Evolutionary conservation across 2,329 filamentous ascomycete genomes (phyloP).

Genomic region (Sporothrix inflata): DNA sequence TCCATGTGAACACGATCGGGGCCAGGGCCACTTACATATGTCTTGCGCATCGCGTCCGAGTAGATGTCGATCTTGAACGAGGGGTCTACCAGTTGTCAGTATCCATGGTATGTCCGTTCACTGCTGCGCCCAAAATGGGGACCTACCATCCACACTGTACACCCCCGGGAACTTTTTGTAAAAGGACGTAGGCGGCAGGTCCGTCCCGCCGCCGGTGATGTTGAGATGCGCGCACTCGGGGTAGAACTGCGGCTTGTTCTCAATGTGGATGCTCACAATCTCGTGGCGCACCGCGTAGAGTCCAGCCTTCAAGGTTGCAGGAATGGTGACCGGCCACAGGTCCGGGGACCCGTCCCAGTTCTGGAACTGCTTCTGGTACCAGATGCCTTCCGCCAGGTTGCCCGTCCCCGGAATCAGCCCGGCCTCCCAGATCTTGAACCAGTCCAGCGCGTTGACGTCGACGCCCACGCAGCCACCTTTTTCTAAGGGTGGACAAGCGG

Average conservation of each 20-base stretch:
- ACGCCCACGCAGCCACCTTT: constrained; percentile 38
- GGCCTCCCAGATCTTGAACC: constrained; percentile 50
- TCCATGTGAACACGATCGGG: no score
- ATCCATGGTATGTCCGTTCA: constrained; percentile 27
- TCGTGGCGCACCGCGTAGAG: constrained; percentile 58
- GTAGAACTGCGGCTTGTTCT: constrained; percentile 51
- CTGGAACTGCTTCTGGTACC: constrained; percentile 47
- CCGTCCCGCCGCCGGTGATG: constrained; percentile 39
- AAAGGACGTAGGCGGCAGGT: constrained; percentile 39
- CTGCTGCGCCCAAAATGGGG: neutral
- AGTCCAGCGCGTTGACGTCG: constrained; percentile 41
- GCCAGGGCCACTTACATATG: constrained; percentile 36
- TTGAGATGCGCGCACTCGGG: constrained; percentile 47
- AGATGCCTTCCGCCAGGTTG: constrained; percentile 42
- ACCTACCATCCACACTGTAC: constrained; percentile 42
- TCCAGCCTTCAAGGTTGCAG: constrained; percentile 49
- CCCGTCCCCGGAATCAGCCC: constrained; percentile 41
- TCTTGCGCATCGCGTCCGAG: constrained; percentile 40
- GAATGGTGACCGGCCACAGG: constrained; percentile 52
- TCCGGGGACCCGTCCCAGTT: constrained; percentile 45
- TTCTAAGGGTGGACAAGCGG: constrained; percentile 38
- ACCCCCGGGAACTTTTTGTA: constrained; percentile 43
- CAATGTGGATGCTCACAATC: constrained; percentile 55
- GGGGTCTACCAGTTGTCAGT: constrained; percentile 36
- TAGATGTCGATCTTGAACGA: constrained; percentile 47